phyloP scores from a whole-genome alignment of 495 filamentous ascomycete genomes.

The Staphylotrichum longicolle region DNA sequence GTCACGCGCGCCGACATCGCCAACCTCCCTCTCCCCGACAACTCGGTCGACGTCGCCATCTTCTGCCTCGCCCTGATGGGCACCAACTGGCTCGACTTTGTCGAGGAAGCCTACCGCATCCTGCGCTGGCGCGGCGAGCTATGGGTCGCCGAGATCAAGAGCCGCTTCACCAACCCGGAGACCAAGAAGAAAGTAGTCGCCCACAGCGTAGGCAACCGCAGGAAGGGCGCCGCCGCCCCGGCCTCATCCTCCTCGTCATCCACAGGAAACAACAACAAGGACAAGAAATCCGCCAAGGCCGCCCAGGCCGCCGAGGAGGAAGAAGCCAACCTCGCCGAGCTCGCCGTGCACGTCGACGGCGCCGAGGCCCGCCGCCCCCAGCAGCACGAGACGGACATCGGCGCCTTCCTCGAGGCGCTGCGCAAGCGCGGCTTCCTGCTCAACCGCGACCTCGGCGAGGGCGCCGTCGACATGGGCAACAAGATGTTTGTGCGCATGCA shows the following conservation, averaged over 20 bases:
- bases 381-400: constrained; percentile 72
- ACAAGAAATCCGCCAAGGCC: constrained; percentile 51
- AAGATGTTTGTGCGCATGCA: constrained; percentile 98
- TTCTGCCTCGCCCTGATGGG: constrained; percentile 98
- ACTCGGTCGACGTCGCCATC: constrained; percentile 75
- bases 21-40: constrained; percentile 68
- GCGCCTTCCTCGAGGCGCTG: constrained; percentile 84
- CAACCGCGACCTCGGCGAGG: constrained; percentile 49
- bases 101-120: constrained; percentile 91
- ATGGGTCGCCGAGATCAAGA: constrained; percentile 96
- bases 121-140: constrained; percentile 89
- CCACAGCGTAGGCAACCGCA: constrained; percentile 61
- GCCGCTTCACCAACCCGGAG: constrained; percentile 67
- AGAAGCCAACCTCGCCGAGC: constrained; percentile 47
- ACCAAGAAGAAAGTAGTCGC: constrained; percentile 52
- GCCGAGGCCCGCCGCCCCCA: constrained; percentile 40
- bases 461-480: constrained; percentile 75
- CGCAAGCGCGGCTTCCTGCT: constrained; percentile 74
- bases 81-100: constrained; percentile 93
- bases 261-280: too few relatives aligned
- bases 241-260: constrained; percentile 15
- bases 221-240: constrained; percentile 31
- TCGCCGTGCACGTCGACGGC: constrained; percentile 53
- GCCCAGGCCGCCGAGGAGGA: constrained; percentile 36
- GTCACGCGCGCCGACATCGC: constrained; percentile 88